A percentile compares a stretch with the other conserved stretches of the same genome.
These are phyloP conservation scores for Glycine tomentella DNA, from an alignment of 306 rosid species.

Conservation along the genomic window DNA sequence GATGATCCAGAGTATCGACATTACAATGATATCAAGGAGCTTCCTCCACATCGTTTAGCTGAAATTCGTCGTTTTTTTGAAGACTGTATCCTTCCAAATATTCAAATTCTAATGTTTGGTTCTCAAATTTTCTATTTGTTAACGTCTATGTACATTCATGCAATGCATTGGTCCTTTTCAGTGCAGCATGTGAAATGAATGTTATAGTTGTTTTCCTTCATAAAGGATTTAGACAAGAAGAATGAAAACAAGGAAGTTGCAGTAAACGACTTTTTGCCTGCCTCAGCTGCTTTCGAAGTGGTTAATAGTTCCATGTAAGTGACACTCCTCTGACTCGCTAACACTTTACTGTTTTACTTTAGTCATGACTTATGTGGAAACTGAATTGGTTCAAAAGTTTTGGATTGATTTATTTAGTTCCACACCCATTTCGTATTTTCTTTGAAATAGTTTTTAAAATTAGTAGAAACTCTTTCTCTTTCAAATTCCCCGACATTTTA, in stretches of 20 bases:
- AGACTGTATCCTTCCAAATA: slow-evolving; percentile 79
- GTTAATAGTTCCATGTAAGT: slow-evolving; percentile 84
- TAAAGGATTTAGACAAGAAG: slow-evolving; percentile 73
- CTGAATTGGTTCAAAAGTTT: slow-evolving; percentile 2
- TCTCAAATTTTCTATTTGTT: neutral
- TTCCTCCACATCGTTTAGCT: slow-evolving; percentile 96
- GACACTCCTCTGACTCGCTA: neutral
- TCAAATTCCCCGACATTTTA: neutral
- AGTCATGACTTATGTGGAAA: neutral
- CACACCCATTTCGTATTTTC: neutral
- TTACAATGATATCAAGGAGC: slow-evolving; percentile 90
- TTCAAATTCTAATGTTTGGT: slow-evolving; percentile 21
- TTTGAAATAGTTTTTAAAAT: neutral
- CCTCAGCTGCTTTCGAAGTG: slow-evolving; percentile 76
- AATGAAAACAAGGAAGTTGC: slow-evolving; percentile 97
- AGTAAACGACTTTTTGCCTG: slow-evolving; percentile 88
- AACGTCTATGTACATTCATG: slow-evolving; percentile 13
- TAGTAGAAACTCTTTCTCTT: neutral
- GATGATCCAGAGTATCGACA: slow-evolving; percentile 97
- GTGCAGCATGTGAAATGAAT: neutral
- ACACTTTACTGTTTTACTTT: neutral
- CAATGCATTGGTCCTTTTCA: neutral
- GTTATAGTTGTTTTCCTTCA: slow-evolving; percentile 51
- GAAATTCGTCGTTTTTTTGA: slow-evolving; percentile 97
- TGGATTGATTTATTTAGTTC: neutral